Evolutionary conservation across 2,329 filamentous ascomycete genomes (phyloP), one percentile per base, ranked within the genome.

Genomic region (Botryotinia convoluta): DNA sequence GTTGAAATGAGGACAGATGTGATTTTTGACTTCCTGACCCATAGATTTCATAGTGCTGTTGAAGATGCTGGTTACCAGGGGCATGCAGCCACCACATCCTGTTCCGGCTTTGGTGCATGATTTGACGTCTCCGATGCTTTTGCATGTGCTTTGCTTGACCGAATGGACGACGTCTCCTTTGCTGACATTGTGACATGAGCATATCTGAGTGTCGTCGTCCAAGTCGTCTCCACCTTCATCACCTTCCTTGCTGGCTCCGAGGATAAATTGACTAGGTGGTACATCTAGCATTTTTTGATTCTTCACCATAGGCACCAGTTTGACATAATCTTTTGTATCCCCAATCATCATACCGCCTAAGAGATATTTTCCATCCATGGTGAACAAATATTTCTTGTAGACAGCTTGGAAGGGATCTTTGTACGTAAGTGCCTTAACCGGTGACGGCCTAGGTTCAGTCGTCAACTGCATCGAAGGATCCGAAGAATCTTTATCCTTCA

Each of bases 341-440:
- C 94, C 95, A 75, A 97, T 96, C 93, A 97, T 97, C 93, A 97
- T 97, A 6, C 94, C 95, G n/a, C 94, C 94, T 0, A 97, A 88
- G 1, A 97, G 85, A 79, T 95, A 95, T 81, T 97, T 97, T 39
- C 94, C 94, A 80, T 97, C 95, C 79, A 91, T 85, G 0, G 94
- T 97, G 79, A 97, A 97, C 18, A 97, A 84, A 81, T 96, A 97
- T 80, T 97, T 97, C 82, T 97, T 97, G 84, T 97, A 97, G 1
- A 97, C 89, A 65, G 93, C 91, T 72, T 90, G 88, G 80, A 97
- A 97, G 0, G 94, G 94, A 79, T 97, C 94, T 75, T 92, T 94
- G 84, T 97, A 97, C 0, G 92, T 95, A 60, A 97, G 84, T 0
- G 94, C 91, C 83, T 97, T 97, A 78, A 97, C 93, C 0, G 88